Evolutionary conservation across 202 grass and related monocot genomes (phyloP).

Genomic region (Schoenoplectus tabernaemontani): DNA sequence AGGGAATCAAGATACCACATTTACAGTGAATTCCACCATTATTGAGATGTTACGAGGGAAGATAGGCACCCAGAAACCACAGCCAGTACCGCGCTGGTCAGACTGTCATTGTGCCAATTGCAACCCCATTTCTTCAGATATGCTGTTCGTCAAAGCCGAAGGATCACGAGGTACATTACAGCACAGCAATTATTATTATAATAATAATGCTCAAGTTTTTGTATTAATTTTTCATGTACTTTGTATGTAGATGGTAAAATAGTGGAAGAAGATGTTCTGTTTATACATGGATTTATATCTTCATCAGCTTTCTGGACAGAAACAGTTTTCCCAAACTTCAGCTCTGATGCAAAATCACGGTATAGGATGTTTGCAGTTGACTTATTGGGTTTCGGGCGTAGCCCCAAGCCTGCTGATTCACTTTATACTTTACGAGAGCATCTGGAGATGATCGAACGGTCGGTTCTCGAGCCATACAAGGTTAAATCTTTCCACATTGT

Average conservation of each 20-base stretch:
- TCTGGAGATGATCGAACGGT: conserved; percentile 93
- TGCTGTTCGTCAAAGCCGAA: conserved; percentile 79
- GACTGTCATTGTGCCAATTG: conserved; percentile 92
- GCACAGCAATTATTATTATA: background rate
- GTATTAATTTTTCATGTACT: background rate
- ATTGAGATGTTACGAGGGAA: conserved; percentile 68
- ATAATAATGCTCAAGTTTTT: background rate
- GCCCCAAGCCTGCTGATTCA: conserved; percentile 92
- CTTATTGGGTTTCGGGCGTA: conserved; percentile 80
- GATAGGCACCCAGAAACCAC: conserved; percentile 35
- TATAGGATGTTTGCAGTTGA: conserved; percentile 80
- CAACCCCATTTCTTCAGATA: conserved; percentile 48
- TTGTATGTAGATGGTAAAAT: conserved; percentile 27
- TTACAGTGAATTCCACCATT: conserved; percentile 67
- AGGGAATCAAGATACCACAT: conserved; percentile 11
- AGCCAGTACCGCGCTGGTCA: conserved; percentile 63
- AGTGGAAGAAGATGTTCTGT: conserved; percentile 77
- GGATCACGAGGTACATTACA: conserved; percentile 36
- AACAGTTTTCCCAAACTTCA: conserved; percentile 85
- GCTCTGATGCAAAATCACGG: conserved; percentile 35
- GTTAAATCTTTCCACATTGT: conserved; percentile 86
- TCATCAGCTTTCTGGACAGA: conserved; percentile 96
- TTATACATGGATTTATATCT: conserved; percentile 97
- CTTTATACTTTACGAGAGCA: conserved; percentile 90
- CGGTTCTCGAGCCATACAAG: conserved; percentile 59